Conservation (phyloP, 2,329 filamentous ascomycete genomes). For the Exophiala aquamarina region DNA sequence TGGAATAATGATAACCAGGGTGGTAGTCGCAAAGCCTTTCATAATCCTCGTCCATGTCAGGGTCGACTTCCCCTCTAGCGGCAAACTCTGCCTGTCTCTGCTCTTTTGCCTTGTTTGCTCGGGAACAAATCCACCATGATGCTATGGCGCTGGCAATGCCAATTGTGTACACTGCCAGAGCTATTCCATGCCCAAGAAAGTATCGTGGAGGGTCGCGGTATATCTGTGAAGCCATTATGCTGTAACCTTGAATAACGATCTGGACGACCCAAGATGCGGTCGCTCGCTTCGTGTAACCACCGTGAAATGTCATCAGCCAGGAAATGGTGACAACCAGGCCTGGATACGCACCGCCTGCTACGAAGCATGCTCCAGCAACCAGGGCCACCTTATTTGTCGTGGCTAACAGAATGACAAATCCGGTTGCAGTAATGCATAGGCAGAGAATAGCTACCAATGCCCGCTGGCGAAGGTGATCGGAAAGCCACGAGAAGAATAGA, state of each 20-base stretch:
- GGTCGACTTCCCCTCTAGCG: background rate
- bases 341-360: conserved; percentile 1
- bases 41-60: background rate
- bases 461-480: background rate
- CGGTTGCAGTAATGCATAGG: background rate
- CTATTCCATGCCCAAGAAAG: conserved; percentile 1
- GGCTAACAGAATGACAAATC: background rate
- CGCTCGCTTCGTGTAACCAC: conserved; percentile 5
- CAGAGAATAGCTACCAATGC: background rate
- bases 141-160: background rate
- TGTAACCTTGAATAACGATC: conserved; percentile 1
- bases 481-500: background rate
- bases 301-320: background rate
- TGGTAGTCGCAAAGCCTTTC: conserved; percentile 9
- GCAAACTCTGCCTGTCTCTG: background rate
- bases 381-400: background rate
- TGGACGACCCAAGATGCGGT: background rate
- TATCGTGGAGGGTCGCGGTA: background rate
- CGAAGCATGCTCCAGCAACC: conserved; percentile 1
- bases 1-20: conserved; percentile 1
- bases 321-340: background rate
- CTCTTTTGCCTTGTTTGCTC: conserved; percentile 2
- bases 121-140: background rate
- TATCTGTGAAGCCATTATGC: conserved; percentile 1
- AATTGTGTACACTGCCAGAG: background rate